A percentile compares a stretch with the other conserved stretches of the same genome.
Evolutionary conservation across 2,329 filamentous ascomycete species (phyloP).

Genomic region (Westerdykella sp.): DNA sequence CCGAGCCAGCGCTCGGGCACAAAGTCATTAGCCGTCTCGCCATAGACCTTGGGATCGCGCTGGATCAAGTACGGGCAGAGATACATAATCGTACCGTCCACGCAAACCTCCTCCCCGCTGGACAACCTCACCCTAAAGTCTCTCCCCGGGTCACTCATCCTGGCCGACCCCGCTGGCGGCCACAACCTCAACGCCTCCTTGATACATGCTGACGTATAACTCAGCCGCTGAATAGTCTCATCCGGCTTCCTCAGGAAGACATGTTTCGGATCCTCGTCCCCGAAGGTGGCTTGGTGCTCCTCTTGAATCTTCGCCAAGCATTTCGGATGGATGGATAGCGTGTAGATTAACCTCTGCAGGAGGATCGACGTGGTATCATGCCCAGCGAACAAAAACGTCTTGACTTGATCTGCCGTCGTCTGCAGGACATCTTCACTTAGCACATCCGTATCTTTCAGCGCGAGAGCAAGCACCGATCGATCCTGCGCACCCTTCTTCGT

Average conservation of each 20-base stretch:
- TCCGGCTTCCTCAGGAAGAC: constrained; percentile 41
- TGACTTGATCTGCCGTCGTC: constrained; percentile 36
- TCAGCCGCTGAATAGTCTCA: constrained; percentile 45
- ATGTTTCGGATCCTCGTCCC: constrained; percentile 37
- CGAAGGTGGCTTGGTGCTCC: constrained; percentile 52
- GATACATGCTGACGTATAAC: constrained; percentile 50
- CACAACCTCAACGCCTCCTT: constrained; percentile 52
- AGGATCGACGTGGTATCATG: constrained; percentile 42
- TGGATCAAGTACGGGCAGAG: constrained; percentile 39
- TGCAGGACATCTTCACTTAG: constrained; percentile 35
- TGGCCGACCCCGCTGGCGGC: constrained; percentile 45
- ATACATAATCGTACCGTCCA: constrained; percentile 44
- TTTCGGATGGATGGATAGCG: constrained; percentile 25
- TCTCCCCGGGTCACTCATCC: constrained; percentile 25
- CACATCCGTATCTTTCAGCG: constrained; percentile 20
- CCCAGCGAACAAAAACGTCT: constrained; percentile 44
- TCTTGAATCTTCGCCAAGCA: constrained; percentile 32
- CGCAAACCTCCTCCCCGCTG: constrained; percentile 38
- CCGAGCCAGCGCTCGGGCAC: constrained; percentile 38
- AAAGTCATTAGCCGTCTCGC: constrained; percentile 27
- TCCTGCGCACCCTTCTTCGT: constrained; percentile 14
- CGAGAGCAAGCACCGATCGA: constrained; percentile 32
- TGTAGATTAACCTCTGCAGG: constrained; percentile 29
- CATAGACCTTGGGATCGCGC: constrained; percentile 28
- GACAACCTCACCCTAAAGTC: constrained; percentile 41